A percentile compares a stretch with the other conserved stretches of the same genome.
Conservation (phyloP, 2,329 filamentous ascomycete species). For the Raffaelea ambrosiae region DNA sequence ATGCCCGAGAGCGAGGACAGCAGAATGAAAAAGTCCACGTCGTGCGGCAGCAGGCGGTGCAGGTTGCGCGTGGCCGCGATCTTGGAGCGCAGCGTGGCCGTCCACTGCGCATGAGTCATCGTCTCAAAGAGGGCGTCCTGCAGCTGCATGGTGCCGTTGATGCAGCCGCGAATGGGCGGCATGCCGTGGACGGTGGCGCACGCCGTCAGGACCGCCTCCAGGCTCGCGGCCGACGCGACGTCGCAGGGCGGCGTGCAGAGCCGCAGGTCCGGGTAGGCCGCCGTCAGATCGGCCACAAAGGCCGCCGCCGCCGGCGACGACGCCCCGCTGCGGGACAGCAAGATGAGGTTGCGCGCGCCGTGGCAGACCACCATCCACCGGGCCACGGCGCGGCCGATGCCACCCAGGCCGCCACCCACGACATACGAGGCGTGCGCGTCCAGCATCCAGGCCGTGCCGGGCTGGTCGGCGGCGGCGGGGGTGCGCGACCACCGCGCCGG, state of each 20-base stretch:
- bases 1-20: constrained; percentile 44
- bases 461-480: too few relatives aligned
- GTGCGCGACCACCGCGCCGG: too few relatives aligned
- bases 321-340: constrained; percentile 13
- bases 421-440: constrained; percentile 24
- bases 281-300: background rate
- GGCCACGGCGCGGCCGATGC: constrained; percentile 24
- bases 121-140: constrained; percentile 7
- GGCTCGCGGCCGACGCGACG: constrained; percentile 9
- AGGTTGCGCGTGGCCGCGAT: constrained; percentile 21
- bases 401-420: constrained; percentile 27
- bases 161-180: constrained; percentile 11
- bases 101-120: constrained; percentile 2
- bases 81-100: constrained; percentile 18
- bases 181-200: constrained; percentile 18
- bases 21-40: constrained; percentile 35
- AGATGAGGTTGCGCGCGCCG: constrained; percentile 17
- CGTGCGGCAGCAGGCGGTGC: constrained; percentile 11
- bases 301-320: constrained; percentile 18
- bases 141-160: constrained; percentile 16
- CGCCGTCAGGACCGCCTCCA: constrained; percentile 27
- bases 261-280: background rate
- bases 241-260: background rate
- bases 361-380: constrained; percentile 22
- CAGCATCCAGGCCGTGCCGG: too few relatives aligned